Percentiles rank a stretch among this genome's conserved stretches.
Conservation (phyloP, 495 filamentous ascomycete genomes). For the Hyaloscypha variabilis region DNA sequence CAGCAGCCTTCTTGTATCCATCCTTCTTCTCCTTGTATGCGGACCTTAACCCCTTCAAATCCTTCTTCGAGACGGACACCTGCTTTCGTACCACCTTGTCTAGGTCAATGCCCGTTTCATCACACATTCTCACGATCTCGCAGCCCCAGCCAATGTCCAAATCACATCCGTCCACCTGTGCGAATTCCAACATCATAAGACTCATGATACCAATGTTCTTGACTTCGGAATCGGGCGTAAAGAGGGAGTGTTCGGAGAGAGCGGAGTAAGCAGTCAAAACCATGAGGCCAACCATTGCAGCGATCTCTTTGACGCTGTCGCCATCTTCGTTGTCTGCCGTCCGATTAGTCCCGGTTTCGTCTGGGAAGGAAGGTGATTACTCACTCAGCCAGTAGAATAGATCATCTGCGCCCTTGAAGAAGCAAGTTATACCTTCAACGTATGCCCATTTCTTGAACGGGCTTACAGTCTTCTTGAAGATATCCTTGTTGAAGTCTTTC, state of each 20-base stretch:
- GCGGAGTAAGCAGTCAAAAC: constrained; percentile 37
- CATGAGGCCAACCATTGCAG: constrained; percentile 33
- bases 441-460: constrained; percentile 40
- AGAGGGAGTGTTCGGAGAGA: constrained; percentile 32
- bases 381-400: constrained; percentile 25
- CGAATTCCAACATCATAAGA: constrained; percentile 31
- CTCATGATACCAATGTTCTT: constrained; percentile 39
- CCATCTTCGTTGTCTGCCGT: constrained; percentile 31
- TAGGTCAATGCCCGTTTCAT: constrained; percentile 15
- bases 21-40: constrained; percentile 4
- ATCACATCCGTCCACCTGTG: background rate
- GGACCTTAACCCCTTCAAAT: constrained; percentile 4
- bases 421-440: constrained; percentile 33
- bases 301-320: constrained; percentile 22
- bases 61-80: constrained; percentile 4
- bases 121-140: constrained; percentile 5
- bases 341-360: constrained; percentile 14
- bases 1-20: constrained; percentile 8
- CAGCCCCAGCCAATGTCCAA: constrained; percentile 12
- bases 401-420: constrained; percentile 21
- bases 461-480: constrained; percentile 35
- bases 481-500: constrained; percentile 39
- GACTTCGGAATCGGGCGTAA: constrained; percentile 37
- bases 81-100: constrained; percentile 13
- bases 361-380: constrained; percentile 1